These are phyloP conservation scores for Suillus plorans DNA, from an alignment of 768 basidiomycete genomes.

Conservation along the genomic window DNA sequence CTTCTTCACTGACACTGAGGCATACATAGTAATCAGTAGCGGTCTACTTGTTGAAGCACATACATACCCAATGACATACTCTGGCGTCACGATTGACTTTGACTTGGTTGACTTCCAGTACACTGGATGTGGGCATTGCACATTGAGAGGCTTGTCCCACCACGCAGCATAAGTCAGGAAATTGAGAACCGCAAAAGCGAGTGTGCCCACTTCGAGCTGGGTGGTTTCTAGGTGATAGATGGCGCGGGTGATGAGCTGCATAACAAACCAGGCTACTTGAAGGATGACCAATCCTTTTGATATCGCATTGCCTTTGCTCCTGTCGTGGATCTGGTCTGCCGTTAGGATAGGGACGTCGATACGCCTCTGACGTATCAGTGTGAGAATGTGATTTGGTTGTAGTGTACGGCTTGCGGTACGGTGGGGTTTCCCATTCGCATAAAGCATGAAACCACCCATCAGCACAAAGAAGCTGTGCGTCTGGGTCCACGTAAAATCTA, in stretches of 20 bases:
- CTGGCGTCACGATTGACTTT: too few relatives aligned
- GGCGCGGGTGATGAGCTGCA: too few relatives aligned
- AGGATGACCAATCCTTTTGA: too few relatives aligned
- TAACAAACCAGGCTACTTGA: too few relatives aligned
- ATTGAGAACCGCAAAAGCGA: constrained; percentile 34
- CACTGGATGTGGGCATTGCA: constrained; percentile 15
- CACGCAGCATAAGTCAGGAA: constrained; percentile 32
- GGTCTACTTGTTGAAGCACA: too few relatives aligned
- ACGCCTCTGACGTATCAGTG: neutral
- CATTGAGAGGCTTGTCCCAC: constrained; percentile 41
- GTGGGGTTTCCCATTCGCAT: neutral
- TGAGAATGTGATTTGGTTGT: neutral
- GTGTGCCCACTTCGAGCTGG: constrained; percentile 36
- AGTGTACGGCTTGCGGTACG: neutral
- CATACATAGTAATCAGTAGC: too few relatives aligned
- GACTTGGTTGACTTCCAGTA: neutral
- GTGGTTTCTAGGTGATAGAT: constrained; percentile 16
- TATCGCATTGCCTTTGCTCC: constrained; percentile 30
- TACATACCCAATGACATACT: too few relatives aligned
- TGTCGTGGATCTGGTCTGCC: constrained; percentile 19
- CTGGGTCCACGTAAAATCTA: neutral
- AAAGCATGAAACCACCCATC: constrained; percentile 22
- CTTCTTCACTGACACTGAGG: neutral
- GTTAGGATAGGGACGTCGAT: constrained; percentile 7
- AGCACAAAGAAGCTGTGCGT: neutral